Conservation (phyloP, 257 asterid genomes). For the Ligustrum vulgare region DNA sequence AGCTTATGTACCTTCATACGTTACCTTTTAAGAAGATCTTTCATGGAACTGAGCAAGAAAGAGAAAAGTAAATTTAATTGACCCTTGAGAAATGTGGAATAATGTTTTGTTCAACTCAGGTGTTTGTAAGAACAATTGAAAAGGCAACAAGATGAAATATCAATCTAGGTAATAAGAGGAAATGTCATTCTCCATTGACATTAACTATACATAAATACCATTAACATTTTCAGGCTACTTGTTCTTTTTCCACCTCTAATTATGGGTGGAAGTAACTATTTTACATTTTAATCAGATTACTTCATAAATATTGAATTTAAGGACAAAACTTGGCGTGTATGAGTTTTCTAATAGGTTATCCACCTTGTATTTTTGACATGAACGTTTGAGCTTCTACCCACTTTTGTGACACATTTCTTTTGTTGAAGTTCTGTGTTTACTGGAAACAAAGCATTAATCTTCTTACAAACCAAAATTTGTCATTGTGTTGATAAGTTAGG, state of each 20-base stretch:
- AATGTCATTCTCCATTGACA: background rate
- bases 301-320: background rate
- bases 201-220: background rate
- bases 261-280: background rate
- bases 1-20: background rate
- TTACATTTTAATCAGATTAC: background rate
- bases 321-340: background rate
- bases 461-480: background rate
- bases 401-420: slow-evolving; percentile 8
- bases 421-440: background rate
- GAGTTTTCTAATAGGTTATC: slow-evolving; percentile 4
- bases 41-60: background rate
- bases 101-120: background rate
- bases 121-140: background rate
- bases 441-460: slow-evolving; percentile 8
- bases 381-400: no score
- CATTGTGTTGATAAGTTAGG: slow-evolving; percentile 40
- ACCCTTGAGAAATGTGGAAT: background rate
- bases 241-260: background rate
- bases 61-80: background rate
- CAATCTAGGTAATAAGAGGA: background rate
- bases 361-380: background rate
- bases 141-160: background rate
- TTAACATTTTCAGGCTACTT: background rate
- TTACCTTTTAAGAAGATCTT: background rate